phyloP scores from a whole-genome alignment of 345 rosid species.

The Populus davidiana region DNA sequence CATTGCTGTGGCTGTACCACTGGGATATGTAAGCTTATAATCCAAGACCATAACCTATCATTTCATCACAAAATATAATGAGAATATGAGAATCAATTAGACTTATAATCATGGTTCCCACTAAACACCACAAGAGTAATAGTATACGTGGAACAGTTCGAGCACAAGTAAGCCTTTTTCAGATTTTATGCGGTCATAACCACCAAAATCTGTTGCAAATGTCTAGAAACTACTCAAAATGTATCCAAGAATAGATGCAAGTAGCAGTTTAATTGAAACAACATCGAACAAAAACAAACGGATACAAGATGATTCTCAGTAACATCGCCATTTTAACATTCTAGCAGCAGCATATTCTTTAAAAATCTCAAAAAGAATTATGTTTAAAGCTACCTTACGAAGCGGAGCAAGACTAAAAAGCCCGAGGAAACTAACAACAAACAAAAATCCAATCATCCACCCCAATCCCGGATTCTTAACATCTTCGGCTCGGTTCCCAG shows the following conservation, averaged over 20 bases:
- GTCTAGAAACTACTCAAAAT: no score
- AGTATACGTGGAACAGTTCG: neutral
- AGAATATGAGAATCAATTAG: neutral
- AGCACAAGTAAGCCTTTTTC: neutral
- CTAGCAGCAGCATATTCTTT: no score
- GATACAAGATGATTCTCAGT: no score
- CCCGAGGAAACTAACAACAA: conserved; percentile 86
- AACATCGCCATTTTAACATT: no score
- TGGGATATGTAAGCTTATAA: conserved; percentile 89
- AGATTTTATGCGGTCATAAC: no score
- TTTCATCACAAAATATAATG: neutral
- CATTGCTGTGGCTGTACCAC: conserved; percentile 97
- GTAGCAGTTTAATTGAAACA: no score
- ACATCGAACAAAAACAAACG: no score
- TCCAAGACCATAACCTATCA: conserved; percentile 79
- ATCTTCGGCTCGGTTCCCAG: conserved; percentile 71
- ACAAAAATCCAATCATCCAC: conserved; percentile 89
- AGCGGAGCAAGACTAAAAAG: conserved; percentile 85
- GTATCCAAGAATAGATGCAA: no score
- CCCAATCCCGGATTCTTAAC: conserved; percentile 72
- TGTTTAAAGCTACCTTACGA: conserved; percentile 57
- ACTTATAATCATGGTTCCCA: no score
- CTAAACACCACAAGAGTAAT: no score
- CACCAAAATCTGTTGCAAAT: neutral
- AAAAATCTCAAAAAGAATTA: no score